A percentile compares a stretch with the other conserved stretches of the same genome.
phyloP scores from a whole-genome alignment of 805 yeast genomes.

The Candida xyloterini region DNA sequence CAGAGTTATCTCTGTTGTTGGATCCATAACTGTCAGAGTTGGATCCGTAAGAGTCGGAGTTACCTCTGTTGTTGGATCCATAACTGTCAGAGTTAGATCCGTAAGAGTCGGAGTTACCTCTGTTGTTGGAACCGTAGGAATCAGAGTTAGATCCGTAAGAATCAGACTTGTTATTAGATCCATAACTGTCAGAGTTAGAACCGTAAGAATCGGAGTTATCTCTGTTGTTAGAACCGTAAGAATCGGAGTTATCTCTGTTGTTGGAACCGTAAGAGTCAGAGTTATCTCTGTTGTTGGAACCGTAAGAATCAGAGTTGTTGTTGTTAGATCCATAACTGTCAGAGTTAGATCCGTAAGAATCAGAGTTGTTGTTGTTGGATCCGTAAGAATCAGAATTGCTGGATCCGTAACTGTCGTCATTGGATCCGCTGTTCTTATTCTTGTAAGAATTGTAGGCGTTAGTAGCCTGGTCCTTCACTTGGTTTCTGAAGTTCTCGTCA shows the following conservation, averaged over 20 bases:
- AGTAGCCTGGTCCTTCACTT: constrained; percentile 24
- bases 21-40: constrained; percentile 2
- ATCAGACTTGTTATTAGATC: constrained; percentile 24
- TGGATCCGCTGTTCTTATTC: constrained; percentile 13
- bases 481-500: constrained; percentile 24
- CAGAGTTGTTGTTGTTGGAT: constrained; percentile 31
- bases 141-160: constrained; percentile 32
- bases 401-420: constrained; percentile 25
- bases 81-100: constrained; percentile 31
- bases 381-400: constrained; percentile 37
- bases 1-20: constrained; percentile 10
- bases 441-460: constrained; percentile 29
- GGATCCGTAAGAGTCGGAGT: constrained; percentile 16
- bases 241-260: constrained; percentile 27
- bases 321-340: constrained; percentile 19
- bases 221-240: constrained; percentile 19
- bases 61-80: constrained; percentile 31
- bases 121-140: constrained; percentile 31
- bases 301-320: constrained; percentile 29
- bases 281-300: constrained; percentile 33
- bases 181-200: constrained; percentile 17
- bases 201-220: constrained; percentile 22
- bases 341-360: constrained; percentile 32
- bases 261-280: constrained; percentile 29
- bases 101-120: constrained; percentile 31